phyloP scores from a whole-genome alignment of 257 asterid genomes.

The Solanum megistacrolobum region DNA sequence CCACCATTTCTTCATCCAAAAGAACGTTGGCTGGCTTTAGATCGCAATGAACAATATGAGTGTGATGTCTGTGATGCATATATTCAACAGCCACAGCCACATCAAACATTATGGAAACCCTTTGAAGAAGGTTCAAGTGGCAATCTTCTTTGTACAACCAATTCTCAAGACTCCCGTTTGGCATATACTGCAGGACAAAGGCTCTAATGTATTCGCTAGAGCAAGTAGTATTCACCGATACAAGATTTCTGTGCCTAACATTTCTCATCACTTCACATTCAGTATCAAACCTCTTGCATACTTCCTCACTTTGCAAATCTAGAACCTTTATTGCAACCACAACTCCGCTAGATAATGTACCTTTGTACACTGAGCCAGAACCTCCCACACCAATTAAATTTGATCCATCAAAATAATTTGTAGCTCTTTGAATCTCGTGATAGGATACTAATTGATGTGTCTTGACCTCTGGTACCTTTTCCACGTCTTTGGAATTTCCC shows the following conservation, averaged over 20 bases:
- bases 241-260: background rate
- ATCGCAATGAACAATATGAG: background rate
- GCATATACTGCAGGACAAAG: background rate
- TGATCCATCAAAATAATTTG: background rate
- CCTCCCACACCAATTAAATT: background rate
- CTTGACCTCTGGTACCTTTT: background rate
- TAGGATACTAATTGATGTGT: background rate
- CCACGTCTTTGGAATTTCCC: background rate
- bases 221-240: background rate
- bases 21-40: background rate
- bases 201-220: background rate
- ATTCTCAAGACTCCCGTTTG: background rate
- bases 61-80: background rate
- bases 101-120: background rate
- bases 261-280: background rate
- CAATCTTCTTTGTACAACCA: background rate
- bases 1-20: background rate
- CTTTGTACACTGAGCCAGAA: background rate
- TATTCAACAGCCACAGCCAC: background rate
- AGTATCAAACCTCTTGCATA: background rate
- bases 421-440: background rate
- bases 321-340: background rate
- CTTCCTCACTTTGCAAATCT: background rate
- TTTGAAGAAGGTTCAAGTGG: background rate
- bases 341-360: background rate